Percentiles rank a stretch among this genome's conserved stretches.
These are phyloP conservation scores for Haematococcus lacustris DNA, from an alignment of 139 green algal species.

Conservation along the genomic window DNA sequence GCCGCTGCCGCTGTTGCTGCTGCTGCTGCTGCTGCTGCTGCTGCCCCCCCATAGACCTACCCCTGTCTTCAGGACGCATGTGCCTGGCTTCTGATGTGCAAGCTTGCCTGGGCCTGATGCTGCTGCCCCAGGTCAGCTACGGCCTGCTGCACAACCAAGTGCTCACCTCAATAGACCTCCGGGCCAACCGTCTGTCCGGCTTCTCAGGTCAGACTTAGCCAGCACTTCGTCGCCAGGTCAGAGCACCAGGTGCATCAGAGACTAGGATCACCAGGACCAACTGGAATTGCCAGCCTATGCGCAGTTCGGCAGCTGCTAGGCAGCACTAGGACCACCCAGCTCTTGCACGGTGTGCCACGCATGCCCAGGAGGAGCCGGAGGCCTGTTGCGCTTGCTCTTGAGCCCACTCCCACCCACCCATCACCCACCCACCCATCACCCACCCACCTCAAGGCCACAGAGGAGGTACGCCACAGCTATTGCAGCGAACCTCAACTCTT, in stretches of 20 bases:
- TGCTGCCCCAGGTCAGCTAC: constrained; percentile 22
- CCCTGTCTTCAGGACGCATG: neutral
- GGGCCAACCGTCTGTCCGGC: constrained; percentile 35
- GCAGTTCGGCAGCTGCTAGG: neutral
- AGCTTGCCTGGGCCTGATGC: neutral
- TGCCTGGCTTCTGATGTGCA: neutral
- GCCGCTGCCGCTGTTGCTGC: neutral
- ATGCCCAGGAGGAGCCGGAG: neutral
- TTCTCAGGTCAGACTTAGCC: constrained; percentile 17
- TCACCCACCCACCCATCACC: too few species aligned
- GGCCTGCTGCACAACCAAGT: constrained; percentile 28
- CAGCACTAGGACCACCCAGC: neutral
- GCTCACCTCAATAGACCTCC: constrained; percentile 23
- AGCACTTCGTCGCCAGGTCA: neutral
- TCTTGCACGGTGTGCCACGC: neutral
- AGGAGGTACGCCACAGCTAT: too few species aligned
- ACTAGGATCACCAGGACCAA: neutral
- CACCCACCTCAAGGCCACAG: too few species aligned
- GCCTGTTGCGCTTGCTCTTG: neutral
- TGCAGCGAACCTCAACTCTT: too few species aligned
- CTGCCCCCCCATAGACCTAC: too few species aligned
- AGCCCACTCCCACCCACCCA: too few species aligned
- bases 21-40: too few species aligned
- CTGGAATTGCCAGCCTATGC: neutral
- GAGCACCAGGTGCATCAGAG: neutral